Conservation (phyloP, 2,329 filamentous ascomycete species). For the Epichloe gansuensis region DNA sequence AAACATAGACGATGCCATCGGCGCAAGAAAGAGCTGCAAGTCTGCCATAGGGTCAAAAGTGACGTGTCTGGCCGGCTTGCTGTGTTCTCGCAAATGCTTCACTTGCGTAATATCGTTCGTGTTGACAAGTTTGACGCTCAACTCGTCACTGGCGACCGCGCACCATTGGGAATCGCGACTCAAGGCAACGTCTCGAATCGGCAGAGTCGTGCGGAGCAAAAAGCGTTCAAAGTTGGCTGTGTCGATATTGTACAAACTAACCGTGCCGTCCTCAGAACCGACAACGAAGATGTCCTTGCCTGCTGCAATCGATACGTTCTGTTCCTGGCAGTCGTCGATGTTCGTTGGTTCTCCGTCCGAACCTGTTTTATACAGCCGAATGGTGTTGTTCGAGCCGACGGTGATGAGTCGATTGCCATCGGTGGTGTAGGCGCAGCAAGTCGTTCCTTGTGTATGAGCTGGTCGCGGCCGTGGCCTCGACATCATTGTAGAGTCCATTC, state of each 20-base stretch:
- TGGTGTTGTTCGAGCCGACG: slow-evolving; percentile 84
- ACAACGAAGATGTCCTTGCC: slow-evolving; percentile 74
- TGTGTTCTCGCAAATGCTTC: slow-evolving; percentile 70
- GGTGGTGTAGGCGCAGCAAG: slow-evolving; percentile 79
- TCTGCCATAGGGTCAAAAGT: slow-evolving; percentile 70
- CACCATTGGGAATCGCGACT: slow-evolving; percentile 76
- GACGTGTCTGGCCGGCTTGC: slow-evolving; percentile 80
- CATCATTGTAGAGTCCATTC: slow-evolving; percentile 22
- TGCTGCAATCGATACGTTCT: slow-evolving; percentile 68
- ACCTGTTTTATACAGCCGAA: slow-evolving; percentile 83
- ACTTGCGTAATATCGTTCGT: slow-evolving; percentile 66
- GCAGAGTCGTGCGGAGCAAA: slow-evolving; percentile 71
- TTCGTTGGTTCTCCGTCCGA: slow-evolving; percentile 87
- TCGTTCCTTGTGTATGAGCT: slow-evolving; percentile 75
- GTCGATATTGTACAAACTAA: slow-evolving; percentile 79
- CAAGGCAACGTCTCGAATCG: slow-evolving; percentile 74
- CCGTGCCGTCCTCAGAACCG: slow-evolving; percentile 89
- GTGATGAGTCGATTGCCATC: slow-evolving; percentile 81
- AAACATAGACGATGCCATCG: slow-evolving; percentile 83
- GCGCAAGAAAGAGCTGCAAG: slow-evolving; percentile 73
- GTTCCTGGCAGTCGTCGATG: slow-evolving; percentile 81
- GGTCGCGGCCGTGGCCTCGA: slow-evolving; percentile 49
- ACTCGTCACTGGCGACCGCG: slow-evolving; percentile 92
- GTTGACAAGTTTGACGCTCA: slow-evolving; percentile 81
- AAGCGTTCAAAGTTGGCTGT: slow-evolving; percentile 67